phyloP scores from a whole-genome alignment of 2,329 filamentous ascomycete genomes.

The Elsinoe fawcettii region DNA sequence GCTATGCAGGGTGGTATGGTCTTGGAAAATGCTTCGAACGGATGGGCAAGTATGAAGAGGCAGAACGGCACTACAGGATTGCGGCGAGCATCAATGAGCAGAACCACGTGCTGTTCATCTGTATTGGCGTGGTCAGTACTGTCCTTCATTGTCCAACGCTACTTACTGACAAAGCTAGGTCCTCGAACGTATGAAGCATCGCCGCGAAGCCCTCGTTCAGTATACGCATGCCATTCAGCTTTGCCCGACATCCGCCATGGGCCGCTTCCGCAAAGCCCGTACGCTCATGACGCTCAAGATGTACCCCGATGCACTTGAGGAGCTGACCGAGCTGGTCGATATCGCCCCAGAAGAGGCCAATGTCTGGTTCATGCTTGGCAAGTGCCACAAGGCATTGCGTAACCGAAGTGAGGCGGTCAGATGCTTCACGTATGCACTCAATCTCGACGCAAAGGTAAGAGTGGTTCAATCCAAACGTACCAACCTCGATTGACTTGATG shows the following conservation, averaged over 20 bases:
- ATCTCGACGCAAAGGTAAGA: constrained; percentile 88
- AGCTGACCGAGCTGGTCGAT: constrained; percentile 82
- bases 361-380: constrained; percentile 89
- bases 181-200: constrained; percentile 80
- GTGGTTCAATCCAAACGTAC: neutral
- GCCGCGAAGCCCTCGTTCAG: constrained; percentile 66
- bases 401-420: constrained; percentile 69
- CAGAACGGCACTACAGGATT: constrained; percentile 82
- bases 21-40: constrained; percentile 59
- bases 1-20: constrained; percentile 99
- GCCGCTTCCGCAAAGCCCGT: constrained; percentile 87
- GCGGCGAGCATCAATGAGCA: constrained; percentile 86
- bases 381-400: constrained; percentile 54
- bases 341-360: constrained; percentile 90
- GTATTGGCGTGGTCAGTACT: constrained; percentile 67
- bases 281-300: constrained; percentile 69
- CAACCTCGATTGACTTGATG: constrained; percentile 18
- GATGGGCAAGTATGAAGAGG: constrained; percentile 55
- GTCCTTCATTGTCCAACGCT: neutral
- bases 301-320: constrained; percentile 64
- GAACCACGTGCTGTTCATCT: constrained; percentile 85
- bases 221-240: constrained; percentile 78
- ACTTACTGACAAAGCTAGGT: constrained; percentile 27
- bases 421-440: constrained; percentile 89
- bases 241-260: constrained; percentile 71